Evolutionary conservation across 164 flowering plant species (phyloP).

Genomic region (Macadamia tetraphylla): DNA sequence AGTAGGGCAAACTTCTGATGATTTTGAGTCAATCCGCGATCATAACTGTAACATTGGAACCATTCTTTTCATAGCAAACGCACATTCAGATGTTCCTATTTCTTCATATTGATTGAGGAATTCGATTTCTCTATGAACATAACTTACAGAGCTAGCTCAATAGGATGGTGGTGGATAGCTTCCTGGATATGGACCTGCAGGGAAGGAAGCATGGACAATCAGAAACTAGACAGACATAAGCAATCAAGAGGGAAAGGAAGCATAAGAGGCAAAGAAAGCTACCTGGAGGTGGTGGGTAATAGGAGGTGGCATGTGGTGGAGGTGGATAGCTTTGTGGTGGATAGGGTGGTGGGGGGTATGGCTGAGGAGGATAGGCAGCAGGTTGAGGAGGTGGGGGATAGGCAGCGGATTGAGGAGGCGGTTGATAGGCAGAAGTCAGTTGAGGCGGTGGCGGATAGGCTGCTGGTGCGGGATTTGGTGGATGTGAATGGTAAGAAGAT

Average conservation of each 20-base stretch:
- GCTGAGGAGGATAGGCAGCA: conserved; percentile 11
- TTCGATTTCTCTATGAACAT: background rate
- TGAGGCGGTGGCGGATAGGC: conserved; percentile 19
- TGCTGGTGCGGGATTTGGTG: conserved; percentile 12
- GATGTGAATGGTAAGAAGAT: conserved; percentile 32
- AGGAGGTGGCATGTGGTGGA: conserved; percentile 33
- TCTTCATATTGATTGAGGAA: background rate
- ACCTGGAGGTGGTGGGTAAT: conserved; percentile 39
- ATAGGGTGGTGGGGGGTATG: conserved; percentile 40
- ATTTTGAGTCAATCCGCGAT: background rate
- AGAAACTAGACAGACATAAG: background rate
- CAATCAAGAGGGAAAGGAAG: background rate
- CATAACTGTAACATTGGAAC: too few relatives aligned
- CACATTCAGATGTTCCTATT: background rate
- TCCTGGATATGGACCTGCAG: conserved; percentile 30
- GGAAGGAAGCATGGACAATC: background rate
- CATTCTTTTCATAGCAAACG: too few relatives aligned
- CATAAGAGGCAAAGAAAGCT: conserved; percentile 2
- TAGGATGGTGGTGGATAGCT: conserved; percentile 33
- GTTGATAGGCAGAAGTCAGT: too few relatives aligned
- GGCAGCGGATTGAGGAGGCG: too few relatives aligned
- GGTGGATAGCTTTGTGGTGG: conserved; percentile 55
- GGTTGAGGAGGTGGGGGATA: conserved; percentile 8
- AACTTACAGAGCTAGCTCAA: conserved; percentile 4
- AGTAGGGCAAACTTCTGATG: background rate